Base-by-base conservation (phyloP, 2,329 filamentous ascomycete species). In the Teratosphaeria epicoccoides region DNA sequence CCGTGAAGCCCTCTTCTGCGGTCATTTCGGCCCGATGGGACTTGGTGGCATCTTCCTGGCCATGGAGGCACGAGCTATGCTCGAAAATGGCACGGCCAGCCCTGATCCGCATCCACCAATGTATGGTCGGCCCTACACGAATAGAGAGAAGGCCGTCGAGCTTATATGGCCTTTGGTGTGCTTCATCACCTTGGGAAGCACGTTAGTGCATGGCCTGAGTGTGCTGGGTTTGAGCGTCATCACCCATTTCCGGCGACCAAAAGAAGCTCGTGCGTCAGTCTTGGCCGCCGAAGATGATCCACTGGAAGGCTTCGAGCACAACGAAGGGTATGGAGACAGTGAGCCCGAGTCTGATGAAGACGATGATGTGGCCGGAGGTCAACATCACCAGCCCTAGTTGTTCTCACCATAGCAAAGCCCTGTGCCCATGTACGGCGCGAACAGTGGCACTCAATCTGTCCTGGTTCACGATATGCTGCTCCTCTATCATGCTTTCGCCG, bases 21-120 rank as follows among this genome's bases (percentile, higher is more conserved):
- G 77, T 0, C 77, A 80, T 59, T 80, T 81, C 52, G 77, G 77
- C 0, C 77, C 77, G 7, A 80, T 80, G 72, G 78, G 78, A 17
- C 70, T 80, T 1, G 77, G 76, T 2, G 77, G 74, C 0, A 62
- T 80, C 6, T 80, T 80, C 63, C 70, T 81, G 1, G 75, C 76
- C 1, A 77, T 80, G 45, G 77, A 80, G 66, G 74, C 75, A 0
- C 66, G 76, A 23, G 76, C 73, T 0, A 68, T 76, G 52, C 67
- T 81, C 0, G 77, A 80, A 57, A 78, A 70, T 0, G 72, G 70
- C 9, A 71, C 69, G 0, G 72, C 71, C 4, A 57, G 70, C 1
- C 76, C 75, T 2, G 58, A 75, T 9, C 66, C 71, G 1, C 63
- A 71, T 49, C 75, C 76, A 1, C 73, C 73, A 0, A 52, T 59